Evolutionary conservation across 179 eudicot genomes (phyloP), one percentile per base, ranked within the genome.

Genomic region (Beta macrorhiza): DNA sequence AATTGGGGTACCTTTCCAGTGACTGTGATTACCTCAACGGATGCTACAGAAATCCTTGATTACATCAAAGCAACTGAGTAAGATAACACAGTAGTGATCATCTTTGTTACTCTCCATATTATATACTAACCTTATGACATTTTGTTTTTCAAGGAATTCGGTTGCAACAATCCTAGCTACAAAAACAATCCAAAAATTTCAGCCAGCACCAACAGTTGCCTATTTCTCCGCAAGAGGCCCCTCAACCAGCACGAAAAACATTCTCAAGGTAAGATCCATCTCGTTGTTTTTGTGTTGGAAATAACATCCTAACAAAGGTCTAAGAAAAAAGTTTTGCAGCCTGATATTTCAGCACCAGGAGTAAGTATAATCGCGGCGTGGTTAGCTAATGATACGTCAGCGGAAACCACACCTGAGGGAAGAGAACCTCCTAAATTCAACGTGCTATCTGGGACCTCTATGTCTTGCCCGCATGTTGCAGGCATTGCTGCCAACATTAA

Each of bases 291-390:
- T 53, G 37, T 15, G 44, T 42, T 53, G 16, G 25, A 20, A 65
- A 8, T 5, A 49, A 49, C 9, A 49, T 49, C 52, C 52, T 49
- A 49, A 49, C 9, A 49, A 49, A 49, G 9, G 52, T 49, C 9
- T 49, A 49, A 49, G 9, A 49, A 49, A 49, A 49, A n/a, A 20
- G 53, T 51, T 53, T 61, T 77, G 82, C 84, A 91, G 97, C 95
- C 97, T 5, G 97, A 93, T 81, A 84, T 91, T 75, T 86, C 91
- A 5, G 95, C 93, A 73, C 92, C 97, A 68, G 97, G 97, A 76
- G 95, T 91, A 29, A 83, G 82, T 58, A 93, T 93, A 71, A 90
- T 93, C 4, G 95, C 92, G 75, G 88, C 92, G 14, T 91, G 93
- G 95, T 82, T 83, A 51, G 88, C 71, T 15, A 87, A 87, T 63